These are phyloP conservation scores for Climacium dendroides DNA, from an alignment of 225 moss, liverwort and hornwort genomes.

Conservation along the genomic window DNA sequence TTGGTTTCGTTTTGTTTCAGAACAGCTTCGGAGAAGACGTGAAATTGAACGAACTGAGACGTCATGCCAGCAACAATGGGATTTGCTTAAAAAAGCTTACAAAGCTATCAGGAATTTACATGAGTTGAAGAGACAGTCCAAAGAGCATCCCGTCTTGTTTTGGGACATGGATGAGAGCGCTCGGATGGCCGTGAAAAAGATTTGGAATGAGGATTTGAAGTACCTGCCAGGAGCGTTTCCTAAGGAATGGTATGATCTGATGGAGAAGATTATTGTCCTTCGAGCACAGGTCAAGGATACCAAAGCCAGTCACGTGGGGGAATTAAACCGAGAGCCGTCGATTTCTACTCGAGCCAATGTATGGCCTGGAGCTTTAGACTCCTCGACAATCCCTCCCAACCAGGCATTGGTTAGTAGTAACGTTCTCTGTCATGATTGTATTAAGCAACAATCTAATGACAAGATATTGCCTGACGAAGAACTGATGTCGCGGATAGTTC, in stretches of 20 bases:
- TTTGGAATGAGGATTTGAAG: background rate
- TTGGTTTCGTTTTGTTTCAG: background rate
- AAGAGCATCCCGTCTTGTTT: background rate
- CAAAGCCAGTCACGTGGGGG: no score
- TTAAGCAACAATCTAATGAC: background rate
- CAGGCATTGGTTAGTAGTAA: background rate
- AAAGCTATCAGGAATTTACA: background rate
- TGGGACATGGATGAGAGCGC: background rate
- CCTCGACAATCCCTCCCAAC: background rate
- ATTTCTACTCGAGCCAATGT: background rate
- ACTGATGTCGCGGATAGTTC: background rate
- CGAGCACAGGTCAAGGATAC: background rate
- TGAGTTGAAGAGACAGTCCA: background rate
- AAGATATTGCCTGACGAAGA: background rate
- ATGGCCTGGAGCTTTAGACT: no score
- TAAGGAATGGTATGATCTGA: background rate
- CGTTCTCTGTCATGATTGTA: background rate
- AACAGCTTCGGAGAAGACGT: background rate
- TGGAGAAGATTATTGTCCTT: background rate
- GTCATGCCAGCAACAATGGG: background rate
- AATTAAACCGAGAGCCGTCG: background rate
- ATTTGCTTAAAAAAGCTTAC: background rate
- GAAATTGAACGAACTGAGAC: background rate
- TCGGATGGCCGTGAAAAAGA: no score
- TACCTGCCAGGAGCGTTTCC: background rate